Evolutionary conservation across 768 basidiomycete species (phyloP).

Genomic region (Hygrocybe coccinea): DNA sequence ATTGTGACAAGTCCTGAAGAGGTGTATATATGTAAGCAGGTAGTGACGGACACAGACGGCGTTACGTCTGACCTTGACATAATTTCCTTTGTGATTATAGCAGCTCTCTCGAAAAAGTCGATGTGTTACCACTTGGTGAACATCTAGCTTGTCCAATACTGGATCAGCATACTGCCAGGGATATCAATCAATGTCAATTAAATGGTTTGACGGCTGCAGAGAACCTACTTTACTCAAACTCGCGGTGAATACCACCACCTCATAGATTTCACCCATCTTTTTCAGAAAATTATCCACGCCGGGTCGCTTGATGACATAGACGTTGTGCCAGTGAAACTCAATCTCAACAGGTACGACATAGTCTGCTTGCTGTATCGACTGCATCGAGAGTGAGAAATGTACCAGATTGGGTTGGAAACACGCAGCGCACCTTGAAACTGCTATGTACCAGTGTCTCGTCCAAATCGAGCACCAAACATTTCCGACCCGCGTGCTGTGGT

Average conservation of each 20-base stretch:
- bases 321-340: conserved; percentile 96
- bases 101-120: conserved; percentile 96
- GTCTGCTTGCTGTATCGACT: conserved; percentile 94
- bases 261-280: conserved; percentile 98
- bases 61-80: conserved; percentile 76
- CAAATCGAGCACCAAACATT: conserved; percentile 81
- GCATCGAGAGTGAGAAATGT: conserved; percentile 4
- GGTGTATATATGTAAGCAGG: neutral
- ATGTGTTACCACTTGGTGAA: conserved; percentile 87
- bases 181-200: neutral
- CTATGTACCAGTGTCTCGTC: conserved; percentile 87
- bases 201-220: neutral
- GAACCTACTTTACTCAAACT: conserved; percentile 88
- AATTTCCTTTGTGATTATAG: conserved; percentile 98
- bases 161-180: conserved; percentile 90
- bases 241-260: conserved; percentile 96
- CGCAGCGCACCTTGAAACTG: conserved; percentile 70
- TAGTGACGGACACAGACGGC: neutral
- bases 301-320: conserved; percentile 97
- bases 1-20: conserved; percentile 86
- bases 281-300: conserved; percentile 96
- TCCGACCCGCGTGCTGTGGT: conserved; percentile 63
- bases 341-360: conserved; percentile 99
- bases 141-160: conserved; percentile 93
- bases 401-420: neutral